A percentile compares a stretch with the other conserved stretches of the same genome.
Conservation (phyloP, 768 basidiomycete genomes). For the Collybiopsis luxurians region DNA sequence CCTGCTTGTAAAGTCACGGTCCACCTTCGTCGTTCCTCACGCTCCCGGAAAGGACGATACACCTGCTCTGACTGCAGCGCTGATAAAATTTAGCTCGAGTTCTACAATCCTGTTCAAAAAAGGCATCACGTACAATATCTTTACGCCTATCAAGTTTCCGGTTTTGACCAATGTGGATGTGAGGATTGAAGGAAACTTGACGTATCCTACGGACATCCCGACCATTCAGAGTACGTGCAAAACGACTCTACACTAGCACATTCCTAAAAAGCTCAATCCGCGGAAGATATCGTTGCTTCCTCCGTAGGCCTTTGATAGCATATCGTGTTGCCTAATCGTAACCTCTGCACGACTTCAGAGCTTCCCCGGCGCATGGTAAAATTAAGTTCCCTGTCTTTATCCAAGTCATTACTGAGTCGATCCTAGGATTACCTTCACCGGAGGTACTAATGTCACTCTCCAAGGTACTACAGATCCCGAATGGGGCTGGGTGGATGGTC, state of each 20-base stretch:
- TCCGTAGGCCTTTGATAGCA: no score
- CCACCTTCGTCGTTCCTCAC: constrained; percentile 52
- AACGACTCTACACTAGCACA: no score
- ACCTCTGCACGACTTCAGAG: no score
- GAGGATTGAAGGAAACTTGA: constrained; percentile 54
- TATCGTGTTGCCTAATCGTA: no score
- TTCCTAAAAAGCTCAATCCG: neutral
- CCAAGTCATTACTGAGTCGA: no score
- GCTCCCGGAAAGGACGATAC: constrained; percentile 47
- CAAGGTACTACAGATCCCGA: constrained; percentile 50
- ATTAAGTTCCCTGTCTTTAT: no score
- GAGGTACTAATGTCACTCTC: constrained; percentile 57
- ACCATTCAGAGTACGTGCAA: constrained; percentile 54
- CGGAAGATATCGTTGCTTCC: constrained; percentile 42
- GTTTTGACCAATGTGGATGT: constrained; percentile 55
- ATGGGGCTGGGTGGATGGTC: constrained; percentile 65
- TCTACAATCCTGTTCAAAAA: constrained; percentile 57
- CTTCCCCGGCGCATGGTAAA: constrained; percentile 46
- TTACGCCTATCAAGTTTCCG: constrained; percentile 57
- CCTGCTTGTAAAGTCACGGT: constrained; percentile 29
- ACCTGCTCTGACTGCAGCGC: constrained; percentile 41
- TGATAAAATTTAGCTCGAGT: constrained; percentile 29
- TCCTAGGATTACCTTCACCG: constrained; percentile 50
- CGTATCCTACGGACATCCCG: constrained; percentile 50
- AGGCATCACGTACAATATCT: constrained; percentile 59